Evolutionary conservation across 805 yeast genomes (phyloP).

Genomic region (Starmerella gropengiesseri): DNA sequence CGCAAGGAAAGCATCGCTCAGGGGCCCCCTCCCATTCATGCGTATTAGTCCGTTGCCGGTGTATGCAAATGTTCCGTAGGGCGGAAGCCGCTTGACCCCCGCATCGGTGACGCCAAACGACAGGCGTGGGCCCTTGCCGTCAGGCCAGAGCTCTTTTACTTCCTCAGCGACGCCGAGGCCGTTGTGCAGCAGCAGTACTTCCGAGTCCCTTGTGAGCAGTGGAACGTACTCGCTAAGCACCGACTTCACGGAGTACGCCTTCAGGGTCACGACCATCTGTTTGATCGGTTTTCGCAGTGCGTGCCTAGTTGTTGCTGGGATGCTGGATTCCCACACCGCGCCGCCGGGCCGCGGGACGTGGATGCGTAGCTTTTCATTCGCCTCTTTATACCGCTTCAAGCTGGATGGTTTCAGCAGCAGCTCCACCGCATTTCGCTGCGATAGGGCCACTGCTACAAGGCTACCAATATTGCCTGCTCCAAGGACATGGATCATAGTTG

Average conservation of each 20-base stretch:
- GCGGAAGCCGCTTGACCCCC: slow-evolving; percentile 52
- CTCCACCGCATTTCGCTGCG: slow-evolving; percentile 32
- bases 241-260: slow-evolving; percentile 57
- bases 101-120: slow-evolving; percentile 74
- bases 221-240: slow-evolving; percentile 51
- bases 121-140: slow-evolving; percentile 42
- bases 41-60: slow-evolving; percentile 50
- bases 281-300: slow-evolving; percentile 31
- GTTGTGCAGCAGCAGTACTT: slow-evolving; percentile 65
- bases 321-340: slow-evolving; percentile 25
- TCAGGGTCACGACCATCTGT: slow-evolving; percentile 64
- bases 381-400: slow-evolving; percentile 33
- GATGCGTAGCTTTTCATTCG: slow-evolving; percentile 10
- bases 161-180: slow-evolving; percentile 65
- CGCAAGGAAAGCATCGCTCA: not conserved
- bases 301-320: slow-evolving; percentile 19
- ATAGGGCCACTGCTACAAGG: slow-evolving; percentile 38
- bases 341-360: slow-evolving; percentile 31
- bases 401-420: slow-evolving; percentile 37
- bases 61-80: slow-evolving; percentile 43
- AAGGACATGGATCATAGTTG: slow-evolving; percentile 29
- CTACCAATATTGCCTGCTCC: slow-evolving; percentile 49
- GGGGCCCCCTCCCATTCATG: not conserved
- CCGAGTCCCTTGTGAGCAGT: slow-evolving; percentile 40
- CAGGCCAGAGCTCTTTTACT: slow-evolving; percentile 46